Evolutionary conservation across 371 early-diverging fungal species (phyloP).

Genomic region (Mucor circinelloides): DNA sequence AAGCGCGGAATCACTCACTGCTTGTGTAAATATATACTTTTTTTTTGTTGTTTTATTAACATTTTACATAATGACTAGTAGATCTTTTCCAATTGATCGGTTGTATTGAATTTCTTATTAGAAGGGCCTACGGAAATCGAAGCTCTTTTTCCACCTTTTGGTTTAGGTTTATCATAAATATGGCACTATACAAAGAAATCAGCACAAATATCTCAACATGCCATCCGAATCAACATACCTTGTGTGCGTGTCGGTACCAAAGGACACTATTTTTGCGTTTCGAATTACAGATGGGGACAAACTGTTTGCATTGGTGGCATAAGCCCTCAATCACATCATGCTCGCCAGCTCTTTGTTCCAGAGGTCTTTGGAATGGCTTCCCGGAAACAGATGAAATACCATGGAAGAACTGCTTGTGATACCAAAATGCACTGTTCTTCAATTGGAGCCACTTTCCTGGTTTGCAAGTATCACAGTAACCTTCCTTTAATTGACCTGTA

Average conservation of each 20-base stretch:
- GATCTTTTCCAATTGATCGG: constrained; percentile 9
- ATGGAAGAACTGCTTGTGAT: constrained; percentile 90
- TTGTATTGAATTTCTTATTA: constrained; percentile 2
- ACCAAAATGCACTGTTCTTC: constrained; percentile 94
- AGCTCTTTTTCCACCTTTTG: constrained; percentile 12
- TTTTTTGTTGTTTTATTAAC: not conserved
- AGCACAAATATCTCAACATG: not conserved
- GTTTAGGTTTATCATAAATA: constrained; percentile 75
- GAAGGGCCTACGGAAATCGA: not conserved
- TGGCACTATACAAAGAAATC: constrained; percentile 57
- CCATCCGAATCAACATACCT: constrained; percentile 32
- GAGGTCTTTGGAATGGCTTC: constrained; percentile 70
- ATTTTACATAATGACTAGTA: not conserved
- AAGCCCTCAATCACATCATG: constrained; percentile 75
- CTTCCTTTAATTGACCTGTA: constrained; percentile 81
- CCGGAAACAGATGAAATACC: constrained; percentile 92
- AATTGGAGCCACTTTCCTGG: constrained; percentile 92
- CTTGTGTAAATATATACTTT: not conserved
- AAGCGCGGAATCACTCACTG: too few relatives aligned
- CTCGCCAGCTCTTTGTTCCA: constrained; percentile 66
- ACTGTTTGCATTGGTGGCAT: constrained; percentile 84
- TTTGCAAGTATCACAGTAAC: constrained; percentile 83
- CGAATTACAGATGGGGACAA: constrained; percentile 77
- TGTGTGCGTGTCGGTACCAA: constrained; percentile 92
- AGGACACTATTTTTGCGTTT: constrained; percentile 79